A percentile compares a stretch with the other conserved stretches of the same genome.
Conservation (phyloP, 768 basidiomycete genomes). For the Boletus rufocinnamomeus region DNA sequence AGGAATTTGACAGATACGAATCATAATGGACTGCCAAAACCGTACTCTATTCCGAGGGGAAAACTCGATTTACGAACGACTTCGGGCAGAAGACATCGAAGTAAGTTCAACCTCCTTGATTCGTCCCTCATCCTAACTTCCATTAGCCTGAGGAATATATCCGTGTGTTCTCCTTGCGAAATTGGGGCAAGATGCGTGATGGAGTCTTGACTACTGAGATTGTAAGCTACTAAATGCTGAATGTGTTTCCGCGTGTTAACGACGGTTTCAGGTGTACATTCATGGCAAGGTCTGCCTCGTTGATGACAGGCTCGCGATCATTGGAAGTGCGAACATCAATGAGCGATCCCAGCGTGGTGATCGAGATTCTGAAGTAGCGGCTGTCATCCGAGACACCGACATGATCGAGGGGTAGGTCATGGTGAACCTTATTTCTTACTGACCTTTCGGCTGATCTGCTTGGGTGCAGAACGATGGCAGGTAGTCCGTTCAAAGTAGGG, state of each 20-base stretch:
- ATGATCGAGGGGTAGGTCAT: slow-evolving; percentile 85
- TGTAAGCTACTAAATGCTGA: slow-evolving; percentile 39
- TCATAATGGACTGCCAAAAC: slow-evolving; percentile 95
- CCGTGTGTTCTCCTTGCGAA: slow-evolving; percentile 84
- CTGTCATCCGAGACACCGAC: slow-evolving; percentile 93
- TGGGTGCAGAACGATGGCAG: slow-evolving; percentile 79
- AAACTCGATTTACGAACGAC: slow-evolving; percentile 84
- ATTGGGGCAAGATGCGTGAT: slow-evolving; percentile 89
- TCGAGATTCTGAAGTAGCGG: slow-evolving; percentile 93
- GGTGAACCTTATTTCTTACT: neutral
- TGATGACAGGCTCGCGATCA: slow-evolving; percentile 92
- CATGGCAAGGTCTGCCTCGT: slow-evolving; percentile 77
- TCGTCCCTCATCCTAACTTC: neutral
- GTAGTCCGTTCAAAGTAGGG: slow-evolving; percentile 92
- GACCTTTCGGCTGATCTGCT: slow-evolving; percentile 2
- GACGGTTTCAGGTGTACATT: slow-evolving; percentile 69
- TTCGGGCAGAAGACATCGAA: slow-evolving; percentile 86
- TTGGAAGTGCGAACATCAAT: slow-evolving; percentile 97
- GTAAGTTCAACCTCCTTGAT: slow-evolving; percentile 41
- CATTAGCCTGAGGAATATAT: slow-evolving; percentile 91
- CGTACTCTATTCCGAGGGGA: slow-evolving; percentile 86
- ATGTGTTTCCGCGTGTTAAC: slow-evolving; percentile 10
- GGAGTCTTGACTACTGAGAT: slow-evolving; percentile 88
- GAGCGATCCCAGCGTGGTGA: slow-evolving; percentile 95
- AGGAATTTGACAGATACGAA: slow-evolving; percentile 62